Evolutionary conservation across 768 basidiomycete species (phyloP).

Genomic region (Leccinum disarticulatum): DNA sequence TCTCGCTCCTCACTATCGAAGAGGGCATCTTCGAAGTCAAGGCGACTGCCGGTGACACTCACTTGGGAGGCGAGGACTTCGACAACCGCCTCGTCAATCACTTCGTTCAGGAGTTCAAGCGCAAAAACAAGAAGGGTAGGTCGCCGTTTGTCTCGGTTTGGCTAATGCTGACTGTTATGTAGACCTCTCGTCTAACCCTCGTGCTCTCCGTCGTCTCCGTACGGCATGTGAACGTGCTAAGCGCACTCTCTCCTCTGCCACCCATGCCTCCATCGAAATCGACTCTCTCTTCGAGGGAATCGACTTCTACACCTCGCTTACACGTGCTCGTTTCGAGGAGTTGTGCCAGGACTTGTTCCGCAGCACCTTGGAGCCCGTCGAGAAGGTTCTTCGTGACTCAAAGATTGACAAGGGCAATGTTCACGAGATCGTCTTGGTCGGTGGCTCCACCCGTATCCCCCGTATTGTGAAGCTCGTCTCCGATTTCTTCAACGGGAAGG

Average conservation of each 20-base stretch:
- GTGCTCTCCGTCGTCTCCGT: constrained; percentile 95
- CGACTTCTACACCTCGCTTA: constrained; percentile 97
- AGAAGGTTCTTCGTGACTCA: constrained; percentile 96
- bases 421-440: constrained; percentile 96
- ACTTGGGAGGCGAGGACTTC: constrained; percentile 98
- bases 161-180: constrained; percentile 8
- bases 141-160: neutral
- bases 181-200: constrained; percentile 89
- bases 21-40: constrained; percentile 99
- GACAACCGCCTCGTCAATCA: constrained; percentile 97
- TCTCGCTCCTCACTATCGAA: constrained; percentile 92
- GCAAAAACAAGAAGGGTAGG: constrained; percentile 93
- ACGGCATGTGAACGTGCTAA: constrained; percentile 99
- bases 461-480: constrained; percentile 96
- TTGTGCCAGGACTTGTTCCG: constrained; percentile 95
- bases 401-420: constrained; percentile 97
- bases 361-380: constrained; percentile 89
- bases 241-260: constrained; percentile 94
- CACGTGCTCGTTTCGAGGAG: constrained; percentile 97
- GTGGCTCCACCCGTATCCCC: constrained; percentile 98
- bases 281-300: constrained; percentile 97
- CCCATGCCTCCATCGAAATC: constrained; percentile 96
- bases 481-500: constrained; percentile 98
- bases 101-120: constrained; percentile 96
- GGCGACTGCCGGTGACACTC: constrained; percentile 97